phyloP scores from a whole-genome alignment of 805 yeast genomes.

The Saturnispora besseyi region DNA sequence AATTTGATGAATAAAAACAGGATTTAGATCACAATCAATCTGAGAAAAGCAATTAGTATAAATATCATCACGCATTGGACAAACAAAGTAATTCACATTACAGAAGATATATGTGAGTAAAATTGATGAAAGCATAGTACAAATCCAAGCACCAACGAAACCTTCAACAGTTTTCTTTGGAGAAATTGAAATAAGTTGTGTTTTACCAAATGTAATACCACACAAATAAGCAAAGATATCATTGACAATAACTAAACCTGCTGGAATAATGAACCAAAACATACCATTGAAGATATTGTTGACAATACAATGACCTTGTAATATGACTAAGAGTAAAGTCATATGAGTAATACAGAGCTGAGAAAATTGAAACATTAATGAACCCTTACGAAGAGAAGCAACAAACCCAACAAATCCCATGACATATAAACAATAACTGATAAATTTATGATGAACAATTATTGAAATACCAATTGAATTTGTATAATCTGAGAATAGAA shows the following conservation, averaged over 20 bases:
- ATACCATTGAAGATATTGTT: conserved; percentile 83
- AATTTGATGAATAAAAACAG: conserved; percentile 77
- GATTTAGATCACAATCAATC: conserved; percentile 75
- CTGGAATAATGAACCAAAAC: conserved; percentile 91
- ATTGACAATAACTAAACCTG: conserved; percentile 83
- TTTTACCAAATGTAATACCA: conserved; percentile 92
- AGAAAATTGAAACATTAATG: conserved; percentile 84
- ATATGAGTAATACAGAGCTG: conserved; percentile 91
- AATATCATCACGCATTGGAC: conserved; percentile 54
- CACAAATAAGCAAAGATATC: conserved; percentile 95
- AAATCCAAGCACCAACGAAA: conserved; percentile 94
- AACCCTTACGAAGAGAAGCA: conserved; percentile 79
- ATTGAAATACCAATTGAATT: conserved; percentile 22
- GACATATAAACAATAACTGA: conserved; percentile 76
- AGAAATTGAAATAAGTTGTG: conserved; percentile 85
- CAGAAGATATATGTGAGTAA: conserved; percentile 55
- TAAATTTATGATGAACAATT: conserved; percentile 64
- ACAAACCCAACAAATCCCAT: conserved; percentile 88
- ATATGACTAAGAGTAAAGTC: conserved; percentile 81
- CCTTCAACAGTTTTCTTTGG: conserved; percentile 98
- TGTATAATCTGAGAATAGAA: conserved; percentile 23
- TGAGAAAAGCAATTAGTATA: conserved; percentile 42
- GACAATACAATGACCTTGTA: conserved; percentile 89
- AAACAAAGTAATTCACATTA: conserved; percentile 66
- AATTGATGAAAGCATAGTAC: conserved; percentile 71